These are phyloP conservation scores for Fusarium fracticaudum DNA, from an alignment of 2,329 filamentous ascomycete species.

Conservation along the genomic window DNA sequence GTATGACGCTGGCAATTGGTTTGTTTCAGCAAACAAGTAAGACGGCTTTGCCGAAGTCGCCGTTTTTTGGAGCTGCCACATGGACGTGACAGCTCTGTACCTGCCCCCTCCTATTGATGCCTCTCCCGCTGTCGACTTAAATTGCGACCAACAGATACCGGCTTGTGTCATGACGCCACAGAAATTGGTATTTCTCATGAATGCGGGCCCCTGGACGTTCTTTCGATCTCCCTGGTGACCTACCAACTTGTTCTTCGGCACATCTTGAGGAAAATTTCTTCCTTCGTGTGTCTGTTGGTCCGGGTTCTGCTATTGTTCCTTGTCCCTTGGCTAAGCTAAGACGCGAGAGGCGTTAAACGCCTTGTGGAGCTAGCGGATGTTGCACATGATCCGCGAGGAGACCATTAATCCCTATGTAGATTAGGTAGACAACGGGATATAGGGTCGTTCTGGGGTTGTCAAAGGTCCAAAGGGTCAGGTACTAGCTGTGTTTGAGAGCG, in stretches of 20 bases:
- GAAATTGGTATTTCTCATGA: conserved; percentile 5
- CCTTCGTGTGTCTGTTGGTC: conserved; percentile 35
- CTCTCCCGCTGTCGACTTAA: conserved; percentile 21
- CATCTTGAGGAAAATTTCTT: conserved; percentile 27
- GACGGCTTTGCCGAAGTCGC: conserved; percentile 10
- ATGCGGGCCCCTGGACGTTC: conserved; percentile 12
- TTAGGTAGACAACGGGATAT: conserved; percentile 35
- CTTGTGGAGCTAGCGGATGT: conserved; percentile 45
- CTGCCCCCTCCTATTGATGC: conserved; percentile 11
- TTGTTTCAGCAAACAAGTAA: background rate
- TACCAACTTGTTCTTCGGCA: conserved; percentile 35
- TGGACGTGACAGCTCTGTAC: conserved; percentile 18
- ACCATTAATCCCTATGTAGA: conserved; percentile 40
- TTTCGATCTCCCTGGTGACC: conserved; percentile 6
- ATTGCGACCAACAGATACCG: conserved; percentile 15
- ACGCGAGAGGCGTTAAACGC: conserved; percentile 45
- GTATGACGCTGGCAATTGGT: conserved; percentile 3
- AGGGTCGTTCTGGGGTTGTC: conserved; percentile 25
- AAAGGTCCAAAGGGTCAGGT: conserved; percentile 27
- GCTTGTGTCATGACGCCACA: conserved; percentile 39
- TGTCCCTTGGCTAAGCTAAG: conserved; percentile 33
- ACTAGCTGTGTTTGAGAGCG: conserved; percentile 9
- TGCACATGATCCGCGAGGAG: conserved; percentile 45
- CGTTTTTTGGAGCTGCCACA: conserved; percentile 24
- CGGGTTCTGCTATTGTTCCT: conserved; percentile 24